Evolutionary conservation across 2,329 filamentous ascomycete species (phyloP).

Genomic region (Cytospora chrysosperma): DNA sequence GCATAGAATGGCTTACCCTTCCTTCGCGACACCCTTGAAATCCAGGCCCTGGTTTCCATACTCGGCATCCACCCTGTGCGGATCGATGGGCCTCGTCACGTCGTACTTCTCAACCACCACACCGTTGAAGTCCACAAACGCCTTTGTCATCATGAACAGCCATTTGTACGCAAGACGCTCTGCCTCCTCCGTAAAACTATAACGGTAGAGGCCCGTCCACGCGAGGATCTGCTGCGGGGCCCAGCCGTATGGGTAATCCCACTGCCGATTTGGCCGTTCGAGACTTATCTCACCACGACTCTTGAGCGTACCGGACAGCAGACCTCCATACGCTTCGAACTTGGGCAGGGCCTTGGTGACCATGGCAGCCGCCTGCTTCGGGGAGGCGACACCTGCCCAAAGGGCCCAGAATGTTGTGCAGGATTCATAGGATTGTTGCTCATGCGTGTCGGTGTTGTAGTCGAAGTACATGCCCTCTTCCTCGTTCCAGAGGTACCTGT

Average conservation of each 20-base stretch:
- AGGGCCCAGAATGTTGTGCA: slow-evolving; percentile 97
- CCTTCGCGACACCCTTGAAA: slow-evolving; percentile 92
- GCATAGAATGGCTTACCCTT: slow-evolving; percentile 70
- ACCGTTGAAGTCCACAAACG: slow-evolving; percentile 97
- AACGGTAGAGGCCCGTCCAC: slow-evolving; percentile 89
- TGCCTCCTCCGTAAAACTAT: slow-evolving; percentile 87
- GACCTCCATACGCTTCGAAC: slow-evolving; percentile 83
- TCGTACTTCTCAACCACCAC: slow-evolving; percentile 99
- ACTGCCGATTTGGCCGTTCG: slow-evolving; percentile 89
- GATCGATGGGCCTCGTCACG: slow-evolving; percentile 84
- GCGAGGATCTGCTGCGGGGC: slow-evolving; percentile 98
- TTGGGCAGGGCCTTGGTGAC: slow-evolving; percentile 79
- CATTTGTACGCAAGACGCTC: slow-evolving; percentile 92
- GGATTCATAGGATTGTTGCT: slow-evolving; percentile 82
- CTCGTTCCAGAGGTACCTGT: slow-evolving; percentile 93
- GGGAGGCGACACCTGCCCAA: slow-evolving; percentile 88
- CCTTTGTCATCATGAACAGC: slow-evolving; percentile 98
- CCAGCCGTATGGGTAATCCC: slow-evolving; percentile 99
- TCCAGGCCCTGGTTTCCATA: slow-evolving; percentile 96
- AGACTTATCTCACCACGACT: slow-evolving; percentile 79
- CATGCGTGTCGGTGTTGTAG: slow-evolving; percentile 81
- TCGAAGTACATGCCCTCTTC: slow-evolving; percentile 96
- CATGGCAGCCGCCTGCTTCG: slow-evolving; percentile 80
- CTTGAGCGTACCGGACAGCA: slow-evolving; percentile 85
- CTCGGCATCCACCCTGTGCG: slow-evolving; percentile 92